These are phyloP conservation scores for Trypanosoma caninum DNA, from an alignment of 208 protist genomes.

Conservation along the genomic window DNA sequence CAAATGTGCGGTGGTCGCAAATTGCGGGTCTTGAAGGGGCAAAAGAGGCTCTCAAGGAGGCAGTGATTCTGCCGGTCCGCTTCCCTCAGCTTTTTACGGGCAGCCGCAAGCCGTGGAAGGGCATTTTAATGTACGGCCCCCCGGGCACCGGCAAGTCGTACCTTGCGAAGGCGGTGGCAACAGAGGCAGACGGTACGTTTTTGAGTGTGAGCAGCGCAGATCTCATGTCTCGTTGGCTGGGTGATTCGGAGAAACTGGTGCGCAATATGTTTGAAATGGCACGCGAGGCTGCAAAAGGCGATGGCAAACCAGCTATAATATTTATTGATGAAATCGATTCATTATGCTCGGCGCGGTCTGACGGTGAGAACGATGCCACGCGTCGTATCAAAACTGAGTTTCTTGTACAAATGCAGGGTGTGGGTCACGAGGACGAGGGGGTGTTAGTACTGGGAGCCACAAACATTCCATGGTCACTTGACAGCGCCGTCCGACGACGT, in stretches of 20 bases:
- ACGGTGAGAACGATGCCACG: constrained; percentile 89
- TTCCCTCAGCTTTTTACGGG: constrained; percentile 94
- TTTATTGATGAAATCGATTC: constrained; percentile 96
- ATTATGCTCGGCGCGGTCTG: constrained; percentile 80
- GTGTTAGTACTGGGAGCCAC: constrained; percentile 92
- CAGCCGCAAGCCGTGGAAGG: constrained; percentile 90
- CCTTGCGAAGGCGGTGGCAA: constrained; percentile 91
- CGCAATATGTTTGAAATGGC: constrained; percentile 93
- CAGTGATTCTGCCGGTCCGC: constrained; percentile 87
- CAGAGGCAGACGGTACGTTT: constrained; percentile 88
- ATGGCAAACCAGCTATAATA: constrained; percentile 86
- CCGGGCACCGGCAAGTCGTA: constrained; percentile 94
- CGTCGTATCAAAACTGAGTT: constrained; percentile 99
- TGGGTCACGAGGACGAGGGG: constrained; percentile 79
- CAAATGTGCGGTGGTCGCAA: constrained; percentile 87
- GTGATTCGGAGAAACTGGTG: constrained; percentile 93
- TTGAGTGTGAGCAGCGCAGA: constrained; percentile 89
- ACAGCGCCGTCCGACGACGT: constrained; percentile 87
- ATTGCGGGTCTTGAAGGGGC: constrained; percentile 89
- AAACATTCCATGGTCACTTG: constrained; percentile 91
- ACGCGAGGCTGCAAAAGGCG: constrained; percentile 66
- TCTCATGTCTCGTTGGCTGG: constrained; percentile 92
- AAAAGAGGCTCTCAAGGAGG: constrained; percentile 92
- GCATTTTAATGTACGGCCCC: constrained; percentile 92
- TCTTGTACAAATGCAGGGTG: constrained; percentile 96